Evolutionary conservation across 371 early-diverging fungal genomes (phyloP), one percentile per base, ranked within the genome.

Genomic region (Rhizopus stolonifer): DNA sequence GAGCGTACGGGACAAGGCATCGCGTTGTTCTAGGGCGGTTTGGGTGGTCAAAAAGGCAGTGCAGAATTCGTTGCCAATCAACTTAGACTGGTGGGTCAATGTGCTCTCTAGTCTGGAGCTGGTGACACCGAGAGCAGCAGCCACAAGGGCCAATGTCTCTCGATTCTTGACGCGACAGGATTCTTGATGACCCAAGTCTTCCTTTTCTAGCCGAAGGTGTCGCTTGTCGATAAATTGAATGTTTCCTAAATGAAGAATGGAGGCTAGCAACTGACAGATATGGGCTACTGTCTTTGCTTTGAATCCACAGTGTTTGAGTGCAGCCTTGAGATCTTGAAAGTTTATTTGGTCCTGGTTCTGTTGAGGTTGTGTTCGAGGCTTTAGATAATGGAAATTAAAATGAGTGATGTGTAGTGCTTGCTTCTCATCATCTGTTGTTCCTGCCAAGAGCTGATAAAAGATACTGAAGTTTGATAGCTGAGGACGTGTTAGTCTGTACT

Each of bases 401-500:
- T 76, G 79, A 23, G 84, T 75, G 51, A 80, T 79, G 46, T 79
- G 70, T n/a, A 74, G 73, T 38, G 64, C 69, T 48, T 82, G 70
- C 57, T 86, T 83, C 44, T 74, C 77, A 23, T 61, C 61, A 3
- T 74, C 84, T 53, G 83, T 76, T 14, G 80, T 72, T 13, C 86
- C 81, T 58, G 66, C 83, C 67, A 77, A 77, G 61, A 92, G 73
- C 31, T 88, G 79, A 65, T 92, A 90, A 65, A 95, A 92, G 34
- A 93, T 78, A 69, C 94, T 87, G 66, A 91, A 94, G 25, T 72
- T 47, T 92, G 90, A 46, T 81, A 84, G 34, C 81, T 60, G 19
- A 64, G 74, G 11, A 74, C 64, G 46, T 25, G 84, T 83, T 19
- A 89, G 80, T 47, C 90, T 79, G 34, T 81, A 77, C 50, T 87